These are phyloP conservation scores for Carex arenaria DNA, from an alignment of 202 grass and related monocot species.

Conservation along the genomic window DNA sequence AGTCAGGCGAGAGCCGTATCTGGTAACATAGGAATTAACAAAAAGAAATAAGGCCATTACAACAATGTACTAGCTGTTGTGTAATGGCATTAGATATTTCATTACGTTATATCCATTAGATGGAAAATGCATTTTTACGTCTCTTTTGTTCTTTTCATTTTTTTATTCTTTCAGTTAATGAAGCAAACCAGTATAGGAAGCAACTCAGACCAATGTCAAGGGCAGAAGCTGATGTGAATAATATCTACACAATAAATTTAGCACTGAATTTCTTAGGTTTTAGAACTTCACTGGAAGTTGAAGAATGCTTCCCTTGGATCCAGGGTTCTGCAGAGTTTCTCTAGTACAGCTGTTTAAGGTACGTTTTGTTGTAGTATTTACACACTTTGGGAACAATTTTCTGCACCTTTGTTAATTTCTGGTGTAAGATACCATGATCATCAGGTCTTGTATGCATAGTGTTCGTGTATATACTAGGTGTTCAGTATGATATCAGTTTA, in stretches of 20 bases:
- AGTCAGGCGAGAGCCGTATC: not conserved
- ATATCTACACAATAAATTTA: slow-evolving; percentile 17
- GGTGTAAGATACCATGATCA: not conserved
- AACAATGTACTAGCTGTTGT: not conserved
- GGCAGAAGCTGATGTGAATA: slow-evolving; percentile 20
- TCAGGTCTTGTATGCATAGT: not conserved
- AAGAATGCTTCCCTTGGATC: slow-evolving; percentile 15
- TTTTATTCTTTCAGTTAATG: slow-evolving; percentile 39
- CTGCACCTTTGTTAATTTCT: not conserved
- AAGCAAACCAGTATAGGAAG: slow-evolving; percentile 33
- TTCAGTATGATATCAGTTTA: not conserved
- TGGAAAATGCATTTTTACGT: not conserved
- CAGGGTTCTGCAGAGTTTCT: not conserved
- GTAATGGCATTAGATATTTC: not conserved
- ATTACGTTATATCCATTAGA: not conserved
- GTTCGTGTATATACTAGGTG: not conserved
- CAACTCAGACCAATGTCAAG: slow-evolving; percentile 24
- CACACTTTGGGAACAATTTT: not conserved
- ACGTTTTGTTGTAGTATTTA: not conserved
- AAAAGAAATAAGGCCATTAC: not conserved
- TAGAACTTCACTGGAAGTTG: slow-evolving; percentile 7
- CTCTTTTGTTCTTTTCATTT: not conserved
- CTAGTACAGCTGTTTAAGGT: slow-evolving; percentile 13
- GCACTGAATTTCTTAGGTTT: slow-evolving; percentile 11
- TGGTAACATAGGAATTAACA: not conserved